Percentiles rank a stretch among this genome's conserved stretches.
Evolutionary conservation across 768 basidiomycete species (phyloP).

Genomic region (Leccinum barrowsii): DNA sequence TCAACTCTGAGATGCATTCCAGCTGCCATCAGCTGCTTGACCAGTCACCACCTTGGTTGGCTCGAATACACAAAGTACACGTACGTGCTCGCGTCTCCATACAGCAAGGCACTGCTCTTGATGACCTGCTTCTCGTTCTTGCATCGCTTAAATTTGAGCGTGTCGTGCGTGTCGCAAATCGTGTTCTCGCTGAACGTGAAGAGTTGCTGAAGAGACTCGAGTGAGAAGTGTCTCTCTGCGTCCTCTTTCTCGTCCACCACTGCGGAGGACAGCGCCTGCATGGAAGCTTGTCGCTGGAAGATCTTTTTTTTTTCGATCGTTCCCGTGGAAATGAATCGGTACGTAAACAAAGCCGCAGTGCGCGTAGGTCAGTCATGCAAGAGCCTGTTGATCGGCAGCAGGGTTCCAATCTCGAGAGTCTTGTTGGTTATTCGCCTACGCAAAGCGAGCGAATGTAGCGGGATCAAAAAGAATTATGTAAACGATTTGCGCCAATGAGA

Average conservation of each 20-base stretch:
- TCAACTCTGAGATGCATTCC: constrained; percentile 51
- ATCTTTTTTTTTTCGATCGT: constrained; percentile 98
- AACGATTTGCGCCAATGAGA: constrained; percentile 90
- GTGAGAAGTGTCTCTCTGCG: constrained; percentile 90
- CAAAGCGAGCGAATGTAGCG: constrained; percentile 28
- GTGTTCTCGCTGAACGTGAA: constrained; percentile 89
- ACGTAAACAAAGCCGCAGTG: constrained; percentile 76
- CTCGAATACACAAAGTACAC: constrained; percentile 31
- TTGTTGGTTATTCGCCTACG: neutral
- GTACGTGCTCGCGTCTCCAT: constrained; percentile 98
- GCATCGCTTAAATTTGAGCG: constrained; percentile 94
- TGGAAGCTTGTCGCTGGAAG: constrained; percentile 94
- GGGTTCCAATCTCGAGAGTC: constrained; percentile 87
- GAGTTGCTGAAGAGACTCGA: constrained; percentile 82
- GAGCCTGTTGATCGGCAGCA: constrained; percentile 95
- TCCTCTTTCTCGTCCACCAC: constrained; percentile 98
- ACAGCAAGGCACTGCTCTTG: constrained; percentile 83
- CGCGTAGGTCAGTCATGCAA: constrained; percentile 37
- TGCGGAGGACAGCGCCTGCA: constrained; percentile 95
- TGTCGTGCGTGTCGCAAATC: constrained; percentile 92
- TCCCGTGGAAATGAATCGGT: constrained; percentile 95
- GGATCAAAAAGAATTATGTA: constrained; percentile 86
- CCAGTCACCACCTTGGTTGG: neutral
- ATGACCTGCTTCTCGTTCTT: constrained; percentile 77
- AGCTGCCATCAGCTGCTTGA: constrained; percentile 45